Base-by-base conservation (phyloP, 345 rosid species). In the Ailanthus altissimus region DNA sequence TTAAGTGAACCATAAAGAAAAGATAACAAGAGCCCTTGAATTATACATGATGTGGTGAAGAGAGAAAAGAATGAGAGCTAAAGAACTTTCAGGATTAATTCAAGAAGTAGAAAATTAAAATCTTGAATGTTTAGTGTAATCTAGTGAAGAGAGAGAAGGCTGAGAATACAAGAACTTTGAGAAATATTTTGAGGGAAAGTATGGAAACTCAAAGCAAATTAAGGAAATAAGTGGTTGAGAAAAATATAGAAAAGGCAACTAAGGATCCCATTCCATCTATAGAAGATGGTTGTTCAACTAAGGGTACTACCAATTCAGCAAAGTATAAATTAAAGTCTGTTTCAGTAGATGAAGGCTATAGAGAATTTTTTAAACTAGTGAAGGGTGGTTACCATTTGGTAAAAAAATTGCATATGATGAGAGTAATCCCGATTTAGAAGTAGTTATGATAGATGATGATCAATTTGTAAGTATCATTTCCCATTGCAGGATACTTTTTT, bases 371-470 rank as follows among this genome's bases (percentile, higher is more conserved):
- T 40, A 64, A 66, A 59, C 53, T 75, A 15, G 79, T 45, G 65
- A 70, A 53, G 2, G 78, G 80, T 54, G 77, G 83, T 54, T 51
- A 58, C 2, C 28, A 32, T 51, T 4, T 77, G 85, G 75, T 56
- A 43, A 51, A 79, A 59, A 84, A 73, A 85, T 68, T 70, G 83
- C 74, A 45, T 72, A 83, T 62, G 78, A 54, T 64, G 83, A 66
- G 58, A 51, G 75, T 81, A 70, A 81, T 21, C 87, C 86, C 14
- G 93, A 91, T 83, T 84, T 86, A 20, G 92, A 87, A 71, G 83
- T 87, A 15, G 59, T 88, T 73, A 79, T 75, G 42, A 6, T 86
- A 79, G 89, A 86, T 61, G 2, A 60, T 26, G 67, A 80, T 28
- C 89, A 87, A 26, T 86, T 85, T 64, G 87, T 87, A 80, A 72